Conservation (phyloP, 371 early-diverging fungal genomes). For the Zopfochytrium polystomum region DNA sequence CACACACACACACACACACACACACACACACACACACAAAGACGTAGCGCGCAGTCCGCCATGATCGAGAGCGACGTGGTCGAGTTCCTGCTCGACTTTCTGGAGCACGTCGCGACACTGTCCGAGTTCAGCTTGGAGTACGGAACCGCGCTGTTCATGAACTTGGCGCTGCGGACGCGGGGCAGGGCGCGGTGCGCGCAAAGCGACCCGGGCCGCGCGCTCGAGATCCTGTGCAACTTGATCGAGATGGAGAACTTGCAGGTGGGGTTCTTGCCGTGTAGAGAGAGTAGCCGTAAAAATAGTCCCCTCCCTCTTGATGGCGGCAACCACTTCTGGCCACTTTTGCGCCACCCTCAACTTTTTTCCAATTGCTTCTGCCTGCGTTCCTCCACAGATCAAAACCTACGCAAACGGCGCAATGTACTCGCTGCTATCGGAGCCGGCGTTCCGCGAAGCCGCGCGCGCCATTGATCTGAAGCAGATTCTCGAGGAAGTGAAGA, state of each 20-base stretch:
- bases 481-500: slow-evolving; percentile 1
- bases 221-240: slow-evolving; percentile 29
- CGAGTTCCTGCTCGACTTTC: slow-evolving; percentile 30
- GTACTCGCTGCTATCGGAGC: slow-evolving; percentile 42
- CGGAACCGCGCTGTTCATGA: slow-evolving; percentile 51
- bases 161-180: slow-evolving; percentile 41
- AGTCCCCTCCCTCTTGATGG: no score
- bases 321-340: no score
- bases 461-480: slow-evolving; percentile 26
- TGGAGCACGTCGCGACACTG: slow-evolving; percentile 32
- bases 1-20: neutral
- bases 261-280: slow-evolving; percentile 10
- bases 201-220: slow-evolving; percentile 17
- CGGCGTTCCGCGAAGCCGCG: slow-evolving; percentile 33
- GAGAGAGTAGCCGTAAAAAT: no score
- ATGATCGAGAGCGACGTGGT: slow-evolving; percentile 37
- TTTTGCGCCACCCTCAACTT: no score
- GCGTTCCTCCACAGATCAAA: slow-evolving; percentile 45
- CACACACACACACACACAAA: neutral
- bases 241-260: slow-evolving; percentile 39
- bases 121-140: slow-evolving; percentile 44
- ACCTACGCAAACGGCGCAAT: slow-evolving; percentile 52
- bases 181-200: slow-evolving; percentile 36
- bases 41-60: slow-evolving; percentile 40
- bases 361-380: no score